Evolutionary conservation across 176 grass and related monocot species (phyloP), one percentile per base, ranked within the genome.

Genomic region (Cocos nucifera): DNA sequence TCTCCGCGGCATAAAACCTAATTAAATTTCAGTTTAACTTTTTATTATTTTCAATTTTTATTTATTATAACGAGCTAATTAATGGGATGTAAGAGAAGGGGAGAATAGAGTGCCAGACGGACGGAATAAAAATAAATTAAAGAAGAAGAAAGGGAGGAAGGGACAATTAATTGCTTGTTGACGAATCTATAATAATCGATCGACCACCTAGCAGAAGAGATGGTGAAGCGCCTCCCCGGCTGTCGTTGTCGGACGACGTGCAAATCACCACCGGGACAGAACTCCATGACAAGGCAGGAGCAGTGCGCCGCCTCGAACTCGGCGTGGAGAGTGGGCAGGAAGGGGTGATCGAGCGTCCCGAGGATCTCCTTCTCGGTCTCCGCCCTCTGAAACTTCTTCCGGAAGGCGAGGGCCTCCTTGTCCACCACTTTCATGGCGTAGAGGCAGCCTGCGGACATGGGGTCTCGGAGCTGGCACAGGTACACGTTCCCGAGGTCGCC

Each of bases 401-500:
- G 86, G 69, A 86, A 86, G 18, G 86, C 78, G 44, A 89, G 79
- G 0, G 82, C 90, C 51, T 95, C 90, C 32, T 76, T 78, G 75
- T 95, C 90, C 27, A 95, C 86, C 55, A 89, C 90, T 73, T 95
- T 95, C 82, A 95, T 86, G 21, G 90, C 90, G 27, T 86, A 95
- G 28, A 89, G 71, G 69, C 79, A 76, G 50, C 73, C 83, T 2
- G 85, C 55, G 50, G 67, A 80, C 83, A 68, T 51, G 0, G 85
- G 79, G 21, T 21, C 21, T 0, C 86, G 86, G 25, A 95, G 82
- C 73, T 75, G 73, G 77, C 90, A 95, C 17, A 95, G 77, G 63
- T 95, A 95, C 18, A 95, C 86, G 56, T 89, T 89, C 1, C 90
- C 90, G 10, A 95, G 83, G 70, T 95, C 90, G 57, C 90, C 90